Percentiles rank a stretch among this genome's conserved stretches.
phyloP scores from a whole-genome alignment of 108 stramenopile genomes.

The Nitzschia sp. region DNA sequence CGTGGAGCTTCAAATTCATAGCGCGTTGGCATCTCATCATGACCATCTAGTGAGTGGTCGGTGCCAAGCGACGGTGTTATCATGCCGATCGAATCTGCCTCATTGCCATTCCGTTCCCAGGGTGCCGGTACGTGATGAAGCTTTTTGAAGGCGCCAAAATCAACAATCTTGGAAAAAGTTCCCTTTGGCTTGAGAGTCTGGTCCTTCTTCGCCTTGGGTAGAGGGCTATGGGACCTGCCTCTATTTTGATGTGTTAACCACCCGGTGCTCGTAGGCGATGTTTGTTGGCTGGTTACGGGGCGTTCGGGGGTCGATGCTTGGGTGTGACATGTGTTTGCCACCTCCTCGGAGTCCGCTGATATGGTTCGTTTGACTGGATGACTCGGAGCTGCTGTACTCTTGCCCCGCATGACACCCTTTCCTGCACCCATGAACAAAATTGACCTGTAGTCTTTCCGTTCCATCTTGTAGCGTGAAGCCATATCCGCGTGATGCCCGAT shows the following conservation, averaged over 20 bases:
- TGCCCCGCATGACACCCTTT: background rate
- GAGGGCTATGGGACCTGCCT: background rate
- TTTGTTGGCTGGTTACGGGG: too few species aligned
- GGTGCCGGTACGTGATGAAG: background rate
- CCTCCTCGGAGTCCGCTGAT: too few species aligned
- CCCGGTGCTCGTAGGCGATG: background rate
- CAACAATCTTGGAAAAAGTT: conserved; percentile 1
- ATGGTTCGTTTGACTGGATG: too few species aligned
- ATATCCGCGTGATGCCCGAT: background rate
- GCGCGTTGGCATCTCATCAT: background rate
- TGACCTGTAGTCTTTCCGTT: background rate
- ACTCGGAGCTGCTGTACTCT: too few species aligned
- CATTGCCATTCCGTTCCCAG: background rate
- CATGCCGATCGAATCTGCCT: background rate
- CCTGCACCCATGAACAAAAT: too few species aligned
- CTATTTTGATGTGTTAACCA: background rate
- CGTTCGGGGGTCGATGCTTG: too few species aligned
- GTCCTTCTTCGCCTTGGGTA: background rate
- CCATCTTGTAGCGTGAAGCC: background rate
- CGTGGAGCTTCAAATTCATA: conserved; percentile 39
- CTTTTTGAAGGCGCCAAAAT: background rate
- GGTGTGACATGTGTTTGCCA: too few species aligned
- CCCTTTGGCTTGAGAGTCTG: background rate
- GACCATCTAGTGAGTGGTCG: background rate
- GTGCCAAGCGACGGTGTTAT: background rate